Evolutionary conservation across 768 basidiomycete species (phyloP), one percentile per base, ranked within the genome.

Genomic region (Coprinopsis cinerea): DNA sequence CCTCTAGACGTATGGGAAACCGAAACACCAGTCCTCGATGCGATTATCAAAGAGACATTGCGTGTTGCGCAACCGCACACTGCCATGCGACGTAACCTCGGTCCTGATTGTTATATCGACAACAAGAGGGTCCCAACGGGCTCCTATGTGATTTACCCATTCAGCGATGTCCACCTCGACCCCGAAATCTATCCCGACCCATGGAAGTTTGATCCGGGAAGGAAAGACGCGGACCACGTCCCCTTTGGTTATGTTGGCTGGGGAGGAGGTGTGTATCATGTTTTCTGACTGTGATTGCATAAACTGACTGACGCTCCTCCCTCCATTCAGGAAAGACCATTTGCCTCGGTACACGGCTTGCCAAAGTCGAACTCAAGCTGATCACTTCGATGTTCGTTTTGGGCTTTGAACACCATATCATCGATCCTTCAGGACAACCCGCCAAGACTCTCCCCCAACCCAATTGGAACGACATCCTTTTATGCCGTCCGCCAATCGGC

Each of bases 1-100:
- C 82, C 88, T 1, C 71, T 89, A 17, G 73, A 79, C 56, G 75
- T 74, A 10, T 89, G 86, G 86, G 87, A 89, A 63, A 60, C 69
- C 1, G 71, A 79, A 52, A 85, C 79, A 24, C 86, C 87, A 15
- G 71, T 84, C 49, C 72, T 88, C 27, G 88, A 89, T 61, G 73
- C 80, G 41, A 71, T 88, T 58, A 82, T 89, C 59, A 77, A 78
- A 55, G 87, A 90, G 67, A 88, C 87, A 28, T 78, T 86, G 20
- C 82, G 87, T 32, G 68, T 89, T 41, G 85, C 86, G 9, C 84
- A 88, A 70, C 85, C 87, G 36, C 85, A 88, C 64, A 78, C 79
- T 1, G 87, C 87, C 50, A 87, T 88, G 85, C 78, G 88, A 61
- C 78, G 83, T 52, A 88, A 89, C 62, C 67, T 87, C 51, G 87